Base-by-base conservation (phyloP, 2,329 filamentous ascomycete species). In the Aureobasidium leucospermi region DNA sequence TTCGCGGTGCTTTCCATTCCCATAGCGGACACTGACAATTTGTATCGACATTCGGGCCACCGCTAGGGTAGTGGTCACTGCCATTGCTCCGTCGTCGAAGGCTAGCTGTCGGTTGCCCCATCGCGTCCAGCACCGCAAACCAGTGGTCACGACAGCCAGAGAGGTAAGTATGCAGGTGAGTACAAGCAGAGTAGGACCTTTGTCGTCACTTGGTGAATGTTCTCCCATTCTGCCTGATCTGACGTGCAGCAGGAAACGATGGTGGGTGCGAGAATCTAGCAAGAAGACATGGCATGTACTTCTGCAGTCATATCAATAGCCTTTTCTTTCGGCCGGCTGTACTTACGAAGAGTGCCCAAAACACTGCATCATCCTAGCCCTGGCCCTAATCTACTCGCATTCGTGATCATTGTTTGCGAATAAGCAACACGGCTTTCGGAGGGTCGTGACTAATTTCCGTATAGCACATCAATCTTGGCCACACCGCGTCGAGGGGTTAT, bases 31-130 rank as follows among this genome's bases (percentile, higher is more conserved):
- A 34, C 73, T 71, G 2, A 63, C 70, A 6, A 72, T 67, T 51
- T 76, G 72, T 4, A 74, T 64, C 3, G 61, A 67, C 34, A 69
- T 71, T n/a, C 74, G 69, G 6, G 66, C 60, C 38, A 70, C 63
- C 29, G 67, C 68, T 3, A 75, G 64, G 8, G 68, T 10, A 6
- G 68, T 65, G 4, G 67, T 70, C 9, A 68, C 11, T 23, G 63
- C 47, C 48, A 75, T 74, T 29, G 70, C 69, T 51, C 71, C 71
- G 61, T 76, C 75, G 61, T 77, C 74, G 71, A 69, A 71, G 36
- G 71, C 70, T 4, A 72, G 42, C 16, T 56, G 31, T 6, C 48
- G 31, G 16, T 49, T 48, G 28, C 47, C 55, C 43, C 46, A 42
- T 46, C 60, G 56, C 4, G 51, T 47, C 55, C 53, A 61, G 45